Conservation (phyloP, 345 rosid genomes). For the Brassica juncea region DNA sequence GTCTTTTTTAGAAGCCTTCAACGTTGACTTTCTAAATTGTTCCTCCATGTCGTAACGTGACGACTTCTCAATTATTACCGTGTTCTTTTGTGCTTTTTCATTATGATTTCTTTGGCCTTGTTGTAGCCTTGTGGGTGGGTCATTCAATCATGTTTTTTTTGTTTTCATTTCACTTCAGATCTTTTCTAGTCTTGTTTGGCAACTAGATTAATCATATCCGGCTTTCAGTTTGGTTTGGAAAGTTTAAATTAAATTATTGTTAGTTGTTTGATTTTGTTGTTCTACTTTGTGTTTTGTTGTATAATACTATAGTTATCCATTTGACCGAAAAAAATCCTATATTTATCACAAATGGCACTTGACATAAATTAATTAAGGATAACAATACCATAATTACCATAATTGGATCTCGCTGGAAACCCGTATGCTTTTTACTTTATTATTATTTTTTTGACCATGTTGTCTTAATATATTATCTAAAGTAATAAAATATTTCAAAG, state of each 20-base stretch:
- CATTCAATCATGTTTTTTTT: background rate
- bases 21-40: constrained; percentile 2
- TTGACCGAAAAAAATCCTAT: background rate
- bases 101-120: background rate
- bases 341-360: background rate
- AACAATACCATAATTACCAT: background rate
- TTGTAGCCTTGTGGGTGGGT: background rate
- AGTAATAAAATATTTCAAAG: background rate
- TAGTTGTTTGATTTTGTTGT: background rate
- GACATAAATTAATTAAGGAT: background rate
- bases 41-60: constrained; percentile 8
- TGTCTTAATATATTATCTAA: background rate
- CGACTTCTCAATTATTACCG: background rate
- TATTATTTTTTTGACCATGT: background rate
- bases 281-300: background rate
- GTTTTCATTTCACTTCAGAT: background rate
- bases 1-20: constrained; percentile 20
- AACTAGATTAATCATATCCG: background rate
- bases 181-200: background rate
- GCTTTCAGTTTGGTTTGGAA: background rate
- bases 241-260: too few species aligned
- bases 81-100: background rate
- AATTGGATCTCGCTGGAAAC: background rate
- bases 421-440: background rate
- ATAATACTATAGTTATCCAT: background rate